Evolutionary conservation across 441 rosid genomes (phyloP).

Genomic region (Geranium incanum): DNA sequence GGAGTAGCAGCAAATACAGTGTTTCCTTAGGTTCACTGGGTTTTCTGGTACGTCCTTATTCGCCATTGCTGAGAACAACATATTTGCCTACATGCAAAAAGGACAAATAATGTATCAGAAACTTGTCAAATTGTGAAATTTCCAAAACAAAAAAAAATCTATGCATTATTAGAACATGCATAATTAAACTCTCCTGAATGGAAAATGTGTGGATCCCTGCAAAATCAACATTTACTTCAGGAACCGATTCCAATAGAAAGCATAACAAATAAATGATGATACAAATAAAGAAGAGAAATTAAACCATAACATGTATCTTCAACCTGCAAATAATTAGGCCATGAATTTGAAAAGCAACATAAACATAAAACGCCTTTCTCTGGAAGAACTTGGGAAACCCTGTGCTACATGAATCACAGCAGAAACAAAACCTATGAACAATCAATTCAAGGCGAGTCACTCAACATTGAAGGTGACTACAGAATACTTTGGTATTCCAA

Average conservation of each 20-base stretch:
- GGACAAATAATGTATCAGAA: constrained; percentile 14
- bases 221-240: constrained; percentile 51
- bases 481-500: background rate
- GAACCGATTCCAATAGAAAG: constrained; percentile 23
- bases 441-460: background rate
- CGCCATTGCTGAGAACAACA: constrained; percentile 9
- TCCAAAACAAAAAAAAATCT: constrained; percentile 17
- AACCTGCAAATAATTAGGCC: constrained; percentile 28
- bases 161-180: constrained; percentile 23
- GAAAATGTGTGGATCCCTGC: constrained; percentile 55
- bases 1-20: background rate
- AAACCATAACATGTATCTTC: constrained; percentile 17
- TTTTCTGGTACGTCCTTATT: background rate
- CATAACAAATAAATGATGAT: constrained; percentile 15
- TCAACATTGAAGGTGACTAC: background rate
- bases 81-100: constrained; percentile 25
- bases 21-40: background rate
- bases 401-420: constrained; percentile 28
- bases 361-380: constrained; percentile 18
- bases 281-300: constrained; percentile 14
- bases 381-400: constrained; percentile 30
- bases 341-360: constrained; percentile 6
- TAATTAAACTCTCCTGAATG: constrained; percentile 40
- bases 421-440: constrained; percentile 14
- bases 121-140: constrained; percentile 5